A percentile compares a stretch with the other conserved stretches of the same genome.
phyloP scores from a whole-genome alignment of 1,139 yeast genomes.

The Zygosaccharomyces sapae region DNA sequence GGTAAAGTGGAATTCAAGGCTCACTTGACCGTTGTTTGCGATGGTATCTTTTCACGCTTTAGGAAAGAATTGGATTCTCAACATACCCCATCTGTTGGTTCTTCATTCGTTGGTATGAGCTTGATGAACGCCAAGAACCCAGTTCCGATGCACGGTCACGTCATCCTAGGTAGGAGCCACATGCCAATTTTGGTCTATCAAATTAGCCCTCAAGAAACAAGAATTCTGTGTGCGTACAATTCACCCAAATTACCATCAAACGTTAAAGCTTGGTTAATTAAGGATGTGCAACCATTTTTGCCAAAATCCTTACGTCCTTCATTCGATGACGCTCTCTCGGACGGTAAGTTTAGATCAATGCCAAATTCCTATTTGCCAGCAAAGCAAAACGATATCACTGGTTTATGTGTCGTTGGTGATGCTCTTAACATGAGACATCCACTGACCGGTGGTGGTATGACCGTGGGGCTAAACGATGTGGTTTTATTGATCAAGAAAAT shows the following conservation, averaged over 20 bases:
- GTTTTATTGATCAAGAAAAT: slow-evolving; percentile 50
- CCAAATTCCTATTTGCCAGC: slow-evolving; percentile 93
- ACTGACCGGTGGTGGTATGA: slow-evolving; percentile 98
- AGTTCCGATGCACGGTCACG: slow-evolving; percentile 77
- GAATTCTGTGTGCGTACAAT: slow-evolving; percentile 86
- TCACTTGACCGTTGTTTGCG: slow-evolving; percentile 73
- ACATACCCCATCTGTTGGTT: slow-evolving; percentile 62
- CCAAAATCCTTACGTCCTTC: slow-evolving; percentile 66
- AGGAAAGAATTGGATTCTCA: slow-evolving; percentile 63
- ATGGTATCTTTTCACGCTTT: slow-evolving; percentile 92
- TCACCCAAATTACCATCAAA: slow-evolving; percentile 72
- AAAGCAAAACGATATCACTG: slow-evolving; percentile 56
- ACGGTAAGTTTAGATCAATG: slow-evolving; percentile 69
- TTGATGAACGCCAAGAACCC: slow-evolving; percentile 72
- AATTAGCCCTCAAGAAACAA: slow-evolving; percentile 74
- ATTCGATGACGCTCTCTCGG: slow-evolving; percentile 52
- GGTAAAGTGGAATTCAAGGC: slow-evolving; percentile 46
- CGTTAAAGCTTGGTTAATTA: slow-evolving; percentile 54
- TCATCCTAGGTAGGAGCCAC: slow-evolving; percentile 69
- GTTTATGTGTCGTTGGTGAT: slow-evolving; percentile 86
- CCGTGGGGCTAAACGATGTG: slow-evolving; percentile 91
- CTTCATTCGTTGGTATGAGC: slow-evolving; percentile 84
- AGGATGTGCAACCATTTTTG: slow-evolving; percentile 60
- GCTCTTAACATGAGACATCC: slow-evolving; percentile 98
- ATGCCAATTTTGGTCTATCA: slow-evolving; percentile 88